These are phyloP conservation scores for Chaetomium strumarium DNA, from an alignment of 2,329 filamentous ascomycete species.

Conservation along the genomic window DNA sequence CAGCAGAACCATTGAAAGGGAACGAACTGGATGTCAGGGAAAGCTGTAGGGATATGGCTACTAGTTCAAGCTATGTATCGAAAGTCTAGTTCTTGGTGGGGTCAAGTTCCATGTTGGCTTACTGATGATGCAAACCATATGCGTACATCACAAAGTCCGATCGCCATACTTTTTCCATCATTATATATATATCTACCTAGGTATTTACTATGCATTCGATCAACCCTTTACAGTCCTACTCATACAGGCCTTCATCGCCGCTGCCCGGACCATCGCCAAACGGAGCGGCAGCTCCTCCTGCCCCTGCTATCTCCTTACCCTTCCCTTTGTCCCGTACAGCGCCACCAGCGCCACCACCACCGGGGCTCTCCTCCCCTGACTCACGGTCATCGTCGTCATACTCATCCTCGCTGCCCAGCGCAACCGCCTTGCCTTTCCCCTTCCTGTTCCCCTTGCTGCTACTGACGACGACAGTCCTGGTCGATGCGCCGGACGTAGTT, in stretches of 20 bases:
- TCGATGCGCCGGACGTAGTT: conserved; percentile 15
- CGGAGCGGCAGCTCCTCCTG: conserved; percentile 40
- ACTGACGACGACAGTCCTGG: conserved; percentile 18
- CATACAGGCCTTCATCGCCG: conserved; percentile 53
- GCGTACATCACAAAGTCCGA: too few relatives aligned
- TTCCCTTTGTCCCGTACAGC: conserved; percentile 43
- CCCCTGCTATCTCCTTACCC: conserved; percentile 56
- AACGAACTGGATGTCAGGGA: too few relatives aligned
- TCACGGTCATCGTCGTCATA: conserved; percentile 31
- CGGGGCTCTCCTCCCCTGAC: conserved; percentile 30
- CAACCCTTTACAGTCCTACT: conserved; percentile 27
- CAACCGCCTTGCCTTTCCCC: conserved; percentile 32
- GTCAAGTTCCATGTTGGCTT: too few relatives aligned
- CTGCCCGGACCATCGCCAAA: conserved; percentile 50
- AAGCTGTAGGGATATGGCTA: too few relatives aligned
- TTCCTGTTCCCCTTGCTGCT: conserved; percentile 26
- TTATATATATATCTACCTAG: background rate
- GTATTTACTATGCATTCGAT: background rate
- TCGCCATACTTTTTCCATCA: background rate
- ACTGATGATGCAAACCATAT: too few relatives aligned
- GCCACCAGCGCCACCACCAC: conserved; percentile 25
- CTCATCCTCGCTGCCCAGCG: conserved; percentile 28
- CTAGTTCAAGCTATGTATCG: too few relatives aligned
- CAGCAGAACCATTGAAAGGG: too few relatives aligned
- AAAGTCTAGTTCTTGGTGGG: too few relatives aligned